These are phyloP conservation scores for Fusarium avenaceum DNA, from an alignment of 2,329 filamentous ascomycete genomes.

Conservation along the genomic window DNA sequence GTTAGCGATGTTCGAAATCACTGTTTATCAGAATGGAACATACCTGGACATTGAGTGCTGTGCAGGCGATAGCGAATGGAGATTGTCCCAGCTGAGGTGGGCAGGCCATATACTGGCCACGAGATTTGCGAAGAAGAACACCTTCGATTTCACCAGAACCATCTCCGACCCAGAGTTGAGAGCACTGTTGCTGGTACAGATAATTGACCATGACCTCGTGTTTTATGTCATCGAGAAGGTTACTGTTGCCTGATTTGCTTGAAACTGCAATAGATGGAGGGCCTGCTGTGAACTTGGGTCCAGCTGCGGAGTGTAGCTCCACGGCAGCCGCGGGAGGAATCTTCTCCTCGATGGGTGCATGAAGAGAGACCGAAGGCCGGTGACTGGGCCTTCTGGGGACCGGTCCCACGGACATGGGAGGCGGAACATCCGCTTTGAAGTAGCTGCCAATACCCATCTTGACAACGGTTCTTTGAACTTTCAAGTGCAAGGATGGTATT, in stretches of 20 bases:
- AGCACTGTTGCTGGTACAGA: conserved; percentile 83
- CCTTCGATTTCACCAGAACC: conserved; percentile 77
- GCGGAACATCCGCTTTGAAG: conserved; percentile 65
- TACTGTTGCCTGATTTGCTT: conserved; percentile 58
- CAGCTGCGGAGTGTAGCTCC: conserved; percentile 62
- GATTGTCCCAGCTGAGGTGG: conserved; percentile 74
- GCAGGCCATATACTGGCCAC: conserved; percentile 79
- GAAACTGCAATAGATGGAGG: conserved; percentile 68
- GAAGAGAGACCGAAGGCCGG: conserved; percentile 42
- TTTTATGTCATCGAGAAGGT: conserved; percentile 78
- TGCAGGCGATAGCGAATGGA: conserved; percentile 73
- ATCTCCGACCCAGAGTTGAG: conserved; percentile 79
- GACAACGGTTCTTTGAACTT: conserved; percentile 7
- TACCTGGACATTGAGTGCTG: conserved; percentile 79
- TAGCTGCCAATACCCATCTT: conserved; percentile 73
- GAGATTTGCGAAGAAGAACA: conserved; percentile 76
- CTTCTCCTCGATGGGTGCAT: conserved; percentile 56
- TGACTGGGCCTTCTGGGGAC: conserved; percentile 35
- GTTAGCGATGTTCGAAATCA: neutral
- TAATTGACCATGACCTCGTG: conserved; percentile 89
- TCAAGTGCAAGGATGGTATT: neutral
- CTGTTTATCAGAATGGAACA: conserved; percentile 37
- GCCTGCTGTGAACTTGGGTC: conserved; percentile 63
- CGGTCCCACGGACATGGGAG: conserved; percentile 33
- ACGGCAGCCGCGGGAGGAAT: conserved; percentile 55